These are phyloP conservation scores for Patellaria atrata DNA, from an alignment of 495 filamentous ascomycete genomes.

Conservation along the genomic window DNA sequence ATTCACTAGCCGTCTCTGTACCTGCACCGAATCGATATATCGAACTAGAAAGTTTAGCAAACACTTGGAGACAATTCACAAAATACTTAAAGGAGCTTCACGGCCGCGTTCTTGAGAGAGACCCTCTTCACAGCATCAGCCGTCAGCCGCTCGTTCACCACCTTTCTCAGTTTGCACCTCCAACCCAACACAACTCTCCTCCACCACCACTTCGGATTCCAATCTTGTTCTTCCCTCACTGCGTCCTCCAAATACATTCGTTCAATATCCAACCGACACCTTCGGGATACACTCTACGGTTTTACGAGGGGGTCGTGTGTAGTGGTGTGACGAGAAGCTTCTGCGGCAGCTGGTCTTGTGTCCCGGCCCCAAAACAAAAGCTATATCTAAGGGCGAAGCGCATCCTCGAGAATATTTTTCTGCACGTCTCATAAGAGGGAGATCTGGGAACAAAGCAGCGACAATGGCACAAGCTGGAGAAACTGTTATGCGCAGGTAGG, in stretches of 20 bases:
- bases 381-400: no score
- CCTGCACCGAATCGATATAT: no score
- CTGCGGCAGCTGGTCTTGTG: no score
- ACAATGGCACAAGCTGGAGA: conserved; percentile 27
- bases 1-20: no score
- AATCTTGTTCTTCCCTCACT: not conserved
- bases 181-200: not conserved
- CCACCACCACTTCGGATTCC: not conserved
- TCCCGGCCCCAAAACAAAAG: no score
- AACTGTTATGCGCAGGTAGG: conserved; percentile 29
- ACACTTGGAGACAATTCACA: no score
- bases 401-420: not conserved
- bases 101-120: no score
- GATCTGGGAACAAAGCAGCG: not conserved
- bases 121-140: no score
- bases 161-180: not conserved
- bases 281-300: not conserved
- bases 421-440: not conserved
- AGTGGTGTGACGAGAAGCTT: no score
- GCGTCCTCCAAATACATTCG: not conserved
- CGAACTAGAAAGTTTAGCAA: no score
- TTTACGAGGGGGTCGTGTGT: no score
- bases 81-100: no score
- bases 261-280: not conserved
- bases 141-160: not conserved